A percentile compares a stretch with the other conserved stretches of the same genome.
These are phyloP conservation scores for Venturiaceae sp. DNA, from an alignment of 2,329 filamentous ascomycete species.

Conservation along the genomic window DNA sequence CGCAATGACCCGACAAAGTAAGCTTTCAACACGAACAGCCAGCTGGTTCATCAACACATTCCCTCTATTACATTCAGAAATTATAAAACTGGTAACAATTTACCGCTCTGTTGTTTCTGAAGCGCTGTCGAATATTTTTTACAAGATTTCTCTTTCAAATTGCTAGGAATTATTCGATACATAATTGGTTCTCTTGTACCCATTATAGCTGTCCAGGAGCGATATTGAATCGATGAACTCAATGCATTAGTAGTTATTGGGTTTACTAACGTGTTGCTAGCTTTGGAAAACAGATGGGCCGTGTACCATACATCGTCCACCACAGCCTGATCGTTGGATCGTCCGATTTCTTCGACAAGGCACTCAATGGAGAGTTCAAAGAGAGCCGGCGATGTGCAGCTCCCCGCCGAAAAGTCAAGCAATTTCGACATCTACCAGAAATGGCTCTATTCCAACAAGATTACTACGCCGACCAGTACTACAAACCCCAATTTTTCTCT, in stretches of 20 bases:
- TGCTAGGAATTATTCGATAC: neutral
- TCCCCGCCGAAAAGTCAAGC: neutral
- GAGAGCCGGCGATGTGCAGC: neutral
- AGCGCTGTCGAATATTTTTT: neutral
- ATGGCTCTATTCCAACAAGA: neutral
- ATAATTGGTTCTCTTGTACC: no score
- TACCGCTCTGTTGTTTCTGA: no score
- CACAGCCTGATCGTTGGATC: neutral
- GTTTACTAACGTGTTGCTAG: neutral
- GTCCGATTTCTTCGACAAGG: neutral
- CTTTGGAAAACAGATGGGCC: neutral
- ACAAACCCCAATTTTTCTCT: no score
- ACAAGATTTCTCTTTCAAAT: neutral
- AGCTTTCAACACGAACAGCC: neutral
- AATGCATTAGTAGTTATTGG: neutral
- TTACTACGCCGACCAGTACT: neutral
- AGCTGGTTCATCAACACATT: no score
- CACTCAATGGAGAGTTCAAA: neutral
- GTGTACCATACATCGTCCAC: neutral
- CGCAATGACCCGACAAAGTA: neutral
- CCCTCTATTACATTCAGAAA: no score
- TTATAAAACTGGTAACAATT: no score
- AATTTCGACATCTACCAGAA: neutral
- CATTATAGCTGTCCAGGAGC: no score
- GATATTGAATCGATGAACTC: neutral